A percentile compares a stretch with the other conserved stretches of the same genome.
These are phyloP conservation scores for Kodamaea laetipori DNA, from an alignment of 805 yeast genomes.

Conservation along the genomic window DNA sequence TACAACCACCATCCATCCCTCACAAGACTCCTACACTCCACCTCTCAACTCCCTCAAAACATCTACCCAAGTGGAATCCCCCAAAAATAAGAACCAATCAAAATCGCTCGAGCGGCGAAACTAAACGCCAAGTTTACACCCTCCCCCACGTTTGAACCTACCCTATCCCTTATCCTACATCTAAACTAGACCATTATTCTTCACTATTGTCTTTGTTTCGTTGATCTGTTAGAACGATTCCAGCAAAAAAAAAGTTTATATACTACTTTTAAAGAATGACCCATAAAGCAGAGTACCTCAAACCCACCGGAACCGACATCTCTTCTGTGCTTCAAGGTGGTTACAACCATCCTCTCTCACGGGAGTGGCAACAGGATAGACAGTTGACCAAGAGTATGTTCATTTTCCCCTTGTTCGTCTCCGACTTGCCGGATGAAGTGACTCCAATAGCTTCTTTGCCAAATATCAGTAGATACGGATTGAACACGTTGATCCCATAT, in stretches of 20 bases:
- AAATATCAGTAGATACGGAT: constrained; percentile 83
- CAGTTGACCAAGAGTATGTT: constrained; percentile 85
- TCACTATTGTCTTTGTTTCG: constrained; percentile 1
- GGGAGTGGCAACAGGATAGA: constrained; percentile 90
- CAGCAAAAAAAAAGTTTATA: constrained; percentile 1
- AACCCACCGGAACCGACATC: constrained; percentile 57
- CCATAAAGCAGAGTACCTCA: constrained; percentile 73
- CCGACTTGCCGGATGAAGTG: constrained; percentile 82
- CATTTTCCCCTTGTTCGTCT: constrained; percentile 86
- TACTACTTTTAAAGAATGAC: constrained; percentile 37
- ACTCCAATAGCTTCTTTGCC: constrained; percentile 76
- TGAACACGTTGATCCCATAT: constrained; percentile 73
- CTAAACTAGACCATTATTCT: not conserved
- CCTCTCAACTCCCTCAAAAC: too few species aligned
- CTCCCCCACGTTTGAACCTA: too few species aligned
- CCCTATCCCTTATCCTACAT: too few species aligned
- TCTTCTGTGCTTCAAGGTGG: constrained; percentile 90
- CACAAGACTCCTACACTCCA: too few species aligned
- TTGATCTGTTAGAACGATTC: constrained; percentile 2
- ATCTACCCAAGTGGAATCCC: too few species aligned
- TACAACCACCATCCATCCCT: too few species aligned
- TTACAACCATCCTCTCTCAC: constrained; percentile 82
- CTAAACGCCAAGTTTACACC: too few species aligned
- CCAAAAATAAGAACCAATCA: too few species aligned
- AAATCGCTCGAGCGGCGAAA: too few species aligned